phyloP scores from a whole-genome alignment of 2,329 filamentous ascomycete genomes.

The Pseudogymnoascus sp. region DNA sequence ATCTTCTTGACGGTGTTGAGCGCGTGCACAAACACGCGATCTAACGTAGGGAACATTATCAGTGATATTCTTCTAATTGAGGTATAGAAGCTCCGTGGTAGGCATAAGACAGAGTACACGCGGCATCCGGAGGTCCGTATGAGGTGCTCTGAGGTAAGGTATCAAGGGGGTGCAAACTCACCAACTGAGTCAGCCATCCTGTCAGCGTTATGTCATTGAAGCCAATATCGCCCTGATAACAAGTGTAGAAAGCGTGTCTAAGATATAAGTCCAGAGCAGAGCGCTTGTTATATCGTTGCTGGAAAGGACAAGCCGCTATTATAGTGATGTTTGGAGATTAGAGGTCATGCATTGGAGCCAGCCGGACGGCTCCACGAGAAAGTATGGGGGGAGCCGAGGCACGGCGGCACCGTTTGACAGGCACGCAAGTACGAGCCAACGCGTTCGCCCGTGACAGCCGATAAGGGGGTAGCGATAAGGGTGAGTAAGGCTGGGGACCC shows the following conservation, averaged over 20 bases:
- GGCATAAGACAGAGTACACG: background rate
- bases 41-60: constrained; percentile 37
- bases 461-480: background rate
- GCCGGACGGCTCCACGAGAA: constrained; percentile 3
- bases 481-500: background rate
- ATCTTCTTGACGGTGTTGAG: constrained; percentile 98
- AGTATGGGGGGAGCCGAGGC: constrained; percentile 8
- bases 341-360: background rate
- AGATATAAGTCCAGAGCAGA: background rate
- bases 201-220: constrained; percentile 12
- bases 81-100: too few relatives aligned
- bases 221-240: background rate
- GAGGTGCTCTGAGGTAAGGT: constrained; percentile 1
- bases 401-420: background rate
- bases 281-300: constrained; percentile 1
- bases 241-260: background rate
- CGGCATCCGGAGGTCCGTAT: constrained; percentile 2
- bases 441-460: constrained; percentile 1
- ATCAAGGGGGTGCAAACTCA: constrained; percentile 23
- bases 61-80: background rate
- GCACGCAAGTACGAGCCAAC: background rate
- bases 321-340: constrained; percentile 6
- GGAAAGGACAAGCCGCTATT: background rate
- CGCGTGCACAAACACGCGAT: constrained; percentile 97
- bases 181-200: constrained; percentile 47